A percentile compares a stretch with the other conserved stretches of the same genome.
phyloP scores from a whole-genome alignment of 225 moss, liverwort and hornwort species.

The Marchantia polymorpha region DNA sequence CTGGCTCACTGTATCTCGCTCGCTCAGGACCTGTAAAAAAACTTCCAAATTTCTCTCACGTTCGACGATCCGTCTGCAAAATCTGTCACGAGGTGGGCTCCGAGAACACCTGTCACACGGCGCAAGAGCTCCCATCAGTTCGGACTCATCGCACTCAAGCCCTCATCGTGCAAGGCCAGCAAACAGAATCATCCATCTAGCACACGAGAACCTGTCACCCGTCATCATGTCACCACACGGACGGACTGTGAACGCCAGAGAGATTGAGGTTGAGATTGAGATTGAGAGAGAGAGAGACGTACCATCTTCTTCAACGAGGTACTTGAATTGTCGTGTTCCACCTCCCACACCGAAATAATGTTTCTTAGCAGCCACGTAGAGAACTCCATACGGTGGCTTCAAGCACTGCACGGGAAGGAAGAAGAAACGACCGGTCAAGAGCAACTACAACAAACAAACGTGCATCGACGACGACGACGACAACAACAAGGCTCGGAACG shows the following conservation, averaged over 20 bases:
- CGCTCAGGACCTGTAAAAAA: slow-evolving; percentile 55
- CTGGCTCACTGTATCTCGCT: not conserved
- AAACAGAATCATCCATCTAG: too few relatives aligned
- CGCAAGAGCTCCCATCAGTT: not conserved
- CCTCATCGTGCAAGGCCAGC: too few relatives aligned
- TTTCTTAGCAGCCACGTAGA: slow-evolving; percentile 94
- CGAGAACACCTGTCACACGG: slow-evolving; percentile 56
- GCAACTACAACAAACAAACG: slow-evolving; percentile 1
- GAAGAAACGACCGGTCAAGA: not conserved
- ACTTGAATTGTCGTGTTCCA: slow-evolving; percentile 83
- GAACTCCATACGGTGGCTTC: slow-evolving; percentile 87
- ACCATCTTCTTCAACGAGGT: slow-evolving; percentile 85
- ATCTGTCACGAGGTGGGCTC: slow-evolving; percentile 80
- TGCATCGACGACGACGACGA: too few relatives aligned
- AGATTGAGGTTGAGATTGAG: too few relatives aligned
- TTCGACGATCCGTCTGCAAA: slow-evolving; percentile 89
- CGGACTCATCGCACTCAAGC: not conserved
- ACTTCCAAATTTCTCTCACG: slow-evolving; percentile 91
- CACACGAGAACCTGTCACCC: not conserved
- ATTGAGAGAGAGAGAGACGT: too few relatives aligned
- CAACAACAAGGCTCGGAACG: not conserved
- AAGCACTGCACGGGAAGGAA: slow-evolving; percentile 58
- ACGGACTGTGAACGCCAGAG: not conserved
- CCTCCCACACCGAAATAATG: slow-evolving; percentile 94
- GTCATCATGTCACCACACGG: not conserved